Percentiles rank a stretch among this genome's conserved stretches.
These are phyloP conservation scores for Apodospora peruviana DNA, from an alignment of 495 filamentous ascomycete species.

Conservation along the genomic window DNA sequence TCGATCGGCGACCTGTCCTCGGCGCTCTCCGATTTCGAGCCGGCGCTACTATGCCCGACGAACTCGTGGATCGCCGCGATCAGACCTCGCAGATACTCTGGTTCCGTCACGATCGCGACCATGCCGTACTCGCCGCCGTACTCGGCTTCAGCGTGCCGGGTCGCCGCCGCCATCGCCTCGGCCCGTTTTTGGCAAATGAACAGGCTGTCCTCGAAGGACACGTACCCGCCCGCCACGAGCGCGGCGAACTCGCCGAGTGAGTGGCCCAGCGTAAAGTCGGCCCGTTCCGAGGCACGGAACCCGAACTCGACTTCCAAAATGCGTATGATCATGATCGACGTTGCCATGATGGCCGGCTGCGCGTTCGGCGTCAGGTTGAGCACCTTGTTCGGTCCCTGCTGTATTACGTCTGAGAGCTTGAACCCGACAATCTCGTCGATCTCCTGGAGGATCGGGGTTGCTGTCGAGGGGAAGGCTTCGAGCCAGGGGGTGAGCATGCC, in stretches of 20 bases:
- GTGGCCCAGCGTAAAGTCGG: slow-evolving; percentile 83
- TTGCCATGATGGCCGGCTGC: slow-evolving; percentile 94
- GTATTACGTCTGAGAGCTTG: slow-evolving; percentile 70
- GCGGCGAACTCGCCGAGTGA: slow-evolving; percentile 95
- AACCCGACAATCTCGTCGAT: slow-evolving; percentile 71
- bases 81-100: slow-evolving; percentile 59
- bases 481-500: slow-evolving; percentile 87
- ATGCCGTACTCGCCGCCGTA: slow-evolving; percentile 82
- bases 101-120: slow-evolving; percentile 86
- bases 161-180: slow-evolving; percentile 78
- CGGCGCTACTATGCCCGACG: slow-evolving; percentile 58
- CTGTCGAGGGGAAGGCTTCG: slow-evolving; percentile 72
- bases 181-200: slow-evolving; percentile 72
- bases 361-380: slow-evolving; percentile 82
- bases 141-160: slow-evolving; percentile 52
- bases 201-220: slow-evolving; percentile 72
- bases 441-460: slow-evolving; percentile 66
- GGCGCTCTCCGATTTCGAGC: slow-evolving; percentile 60
- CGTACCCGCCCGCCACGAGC: slow-evolving; percentile 73
- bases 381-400: slow-evolving; percentile 64
- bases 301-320: slow-evolving; percentile 82
- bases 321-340: slow-evolving; percentile 82
- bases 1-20: slow-evolving; percentile 66
- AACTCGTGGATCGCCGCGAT: slow-evolving; percentile 76
- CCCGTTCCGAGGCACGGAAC: slow-evolving; percentile 61